These are phyloP conservation scores for Trichoderma arundinaceum DNA, from an alignment of 2,329 filamentous ascomycete genomes.

Conservation along the genomic window DNA sequence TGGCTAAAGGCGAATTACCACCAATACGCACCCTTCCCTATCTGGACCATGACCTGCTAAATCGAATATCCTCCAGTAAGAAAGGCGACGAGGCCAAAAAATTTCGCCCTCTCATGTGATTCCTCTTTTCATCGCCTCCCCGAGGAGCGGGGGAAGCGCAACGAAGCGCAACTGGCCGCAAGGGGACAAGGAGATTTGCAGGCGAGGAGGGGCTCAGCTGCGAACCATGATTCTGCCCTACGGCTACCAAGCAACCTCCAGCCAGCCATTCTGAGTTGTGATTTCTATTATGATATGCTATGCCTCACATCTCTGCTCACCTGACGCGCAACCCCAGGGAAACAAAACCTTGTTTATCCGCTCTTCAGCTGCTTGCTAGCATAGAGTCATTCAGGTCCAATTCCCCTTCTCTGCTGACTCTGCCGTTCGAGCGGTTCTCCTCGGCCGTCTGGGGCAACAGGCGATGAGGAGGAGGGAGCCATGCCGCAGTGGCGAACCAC, in stretches of 20 bases:
- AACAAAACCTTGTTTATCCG: slow-evolving; percentile 15
- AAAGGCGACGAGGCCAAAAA: not conserved
- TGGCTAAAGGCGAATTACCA: not conserved
- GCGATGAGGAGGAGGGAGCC: not conserved
- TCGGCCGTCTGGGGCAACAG: too few species aligned
- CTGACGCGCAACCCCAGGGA: slow-evolving; percentile 5
- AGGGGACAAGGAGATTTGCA: not conserved
- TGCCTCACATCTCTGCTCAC: slow-evolving; percentile 11
- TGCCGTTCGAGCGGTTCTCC: slow-evolving; percentile 12
- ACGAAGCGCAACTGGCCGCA: not conserved
- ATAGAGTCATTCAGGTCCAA: too few species aligned
- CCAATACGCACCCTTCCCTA: slow-evolving; percentile 12
- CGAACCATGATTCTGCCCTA: too few species aligned
- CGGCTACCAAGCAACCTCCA: too few species aligned
- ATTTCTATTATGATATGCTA: not conserved
- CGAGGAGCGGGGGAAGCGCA: slow-evolving; percentile 4
- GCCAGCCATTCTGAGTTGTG: too few species aligned
- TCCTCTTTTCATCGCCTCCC: slow-evolving; percentile 7
- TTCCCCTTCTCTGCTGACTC: too few species aligned
- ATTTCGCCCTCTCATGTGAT: slow-evolving; percentile 30
- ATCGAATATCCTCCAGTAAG: slow-evolving; percentile 25
- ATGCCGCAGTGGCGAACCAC: slow-evolving; percentile 27
- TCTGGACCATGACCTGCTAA: slow-evolving; percentile 8
- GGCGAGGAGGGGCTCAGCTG: not conserved
- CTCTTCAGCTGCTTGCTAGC: slow-evolving; percentile 15